These are phyloP conservation scores for Wallacemonas sp. DNA, from an alignment of 208 protist genomes.

Conservation along the genomic window DNA sequence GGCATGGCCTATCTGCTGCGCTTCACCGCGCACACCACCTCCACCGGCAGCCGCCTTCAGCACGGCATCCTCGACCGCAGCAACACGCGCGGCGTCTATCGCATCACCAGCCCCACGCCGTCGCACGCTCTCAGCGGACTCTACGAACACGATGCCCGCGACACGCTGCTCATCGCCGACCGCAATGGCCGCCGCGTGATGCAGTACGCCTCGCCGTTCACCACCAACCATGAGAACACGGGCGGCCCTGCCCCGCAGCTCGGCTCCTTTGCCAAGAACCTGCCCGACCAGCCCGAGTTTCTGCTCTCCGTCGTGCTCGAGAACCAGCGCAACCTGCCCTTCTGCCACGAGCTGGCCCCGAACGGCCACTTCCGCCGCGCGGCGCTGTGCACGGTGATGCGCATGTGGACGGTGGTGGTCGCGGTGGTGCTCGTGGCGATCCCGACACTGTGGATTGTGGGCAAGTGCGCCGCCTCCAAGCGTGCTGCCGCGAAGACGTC, in stretches of 20 bases:
- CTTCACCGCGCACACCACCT: constrained; percentile 38
- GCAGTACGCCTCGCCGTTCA: constrained; percentile 74
- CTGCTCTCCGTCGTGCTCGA: constrained; percentile 72
- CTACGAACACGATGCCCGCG: constrained; percentile 78
- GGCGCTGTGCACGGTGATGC: constrained; percentile 75
- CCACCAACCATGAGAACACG: constrained; percentile 24
- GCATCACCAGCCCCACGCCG: constrained; percentile 42
- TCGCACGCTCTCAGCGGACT: constrained; percentile 78
- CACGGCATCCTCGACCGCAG: constrained; percentile 33
- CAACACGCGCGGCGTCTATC: constrained; percentile 36
- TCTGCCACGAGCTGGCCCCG: constrained; percentile 82
- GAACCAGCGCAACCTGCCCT: constrained; percentile 79
- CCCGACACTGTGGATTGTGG: constrained; percentile 25
- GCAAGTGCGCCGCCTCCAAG: not conserved
- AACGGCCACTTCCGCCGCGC: constrained; percentile 78
- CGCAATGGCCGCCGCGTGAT: constrained; percentile 71
- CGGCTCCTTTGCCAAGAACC: constrained; percentile 62
- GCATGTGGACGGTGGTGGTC: constrained; percentile 64
- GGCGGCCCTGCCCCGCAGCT: constrained; percentile 58
- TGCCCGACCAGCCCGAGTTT: constrained; percentile 89
- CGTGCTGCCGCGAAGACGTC: not conserved
- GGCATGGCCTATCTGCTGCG: constrained; percentile 79
- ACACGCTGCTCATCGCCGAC: constrained; percentile 78
- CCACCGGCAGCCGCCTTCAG: constrained; percentile 21
- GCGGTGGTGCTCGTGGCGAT: constrained; percentile 35